Evolutionary conservation across 2,329 filamentous ascomycete genomes (phyloP).

Genomic region (Coleophoma crateriformis): DNA sequence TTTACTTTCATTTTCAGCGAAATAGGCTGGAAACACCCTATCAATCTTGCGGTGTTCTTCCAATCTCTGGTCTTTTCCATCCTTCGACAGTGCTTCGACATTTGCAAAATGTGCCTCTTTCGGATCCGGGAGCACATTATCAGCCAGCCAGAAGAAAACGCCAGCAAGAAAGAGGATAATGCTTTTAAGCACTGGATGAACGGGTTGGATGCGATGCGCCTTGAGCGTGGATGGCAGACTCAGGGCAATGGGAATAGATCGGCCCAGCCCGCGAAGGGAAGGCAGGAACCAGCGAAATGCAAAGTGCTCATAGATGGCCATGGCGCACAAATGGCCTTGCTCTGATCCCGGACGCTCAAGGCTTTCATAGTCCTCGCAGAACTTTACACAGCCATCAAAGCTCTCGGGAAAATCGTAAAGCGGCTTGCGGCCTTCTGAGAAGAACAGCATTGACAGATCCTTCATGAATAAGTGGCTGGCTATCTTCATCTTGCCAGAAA

Average conservation of each 20-base stretch:
- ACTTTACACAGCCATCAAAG: background rate
- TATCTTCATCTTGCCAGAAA: background rate
- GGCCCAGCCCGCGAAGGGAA: background rate
- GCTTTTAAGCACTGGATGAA: background rate
- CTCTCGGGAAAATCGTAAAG: background rate
- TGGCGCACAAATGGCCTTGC: background rate
- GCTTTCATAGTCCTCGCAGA: background rate
- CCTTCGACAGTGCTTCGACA: background rate
- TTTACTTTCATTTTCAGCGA: background rate
- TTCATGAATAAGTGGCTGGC: background rate
- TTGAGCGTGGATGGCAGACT: background rate
- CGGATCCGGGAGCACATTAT: background rate
- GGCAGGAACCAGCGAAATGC: background rate
- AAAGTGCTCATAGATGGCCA: background rate
- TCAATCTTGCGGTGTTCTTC: background rate
- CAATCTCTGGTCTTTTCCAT: background rate
- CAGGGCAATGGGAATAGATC: background rate
- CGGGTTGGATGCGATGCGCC: background rate
- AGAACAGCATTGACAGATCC: background rate
- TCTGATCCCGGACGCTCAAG: background rate
- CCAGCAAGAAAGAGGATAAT: background rate
- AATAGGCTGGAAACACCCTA: background rate
- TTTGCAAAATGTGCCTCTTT: background rate
- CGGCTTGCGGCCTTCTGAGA: background rate
- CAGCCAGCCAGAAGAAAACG: background rate